Conservation (phyloP, 345 rosid species). For the Clausena lansium region DNA sequence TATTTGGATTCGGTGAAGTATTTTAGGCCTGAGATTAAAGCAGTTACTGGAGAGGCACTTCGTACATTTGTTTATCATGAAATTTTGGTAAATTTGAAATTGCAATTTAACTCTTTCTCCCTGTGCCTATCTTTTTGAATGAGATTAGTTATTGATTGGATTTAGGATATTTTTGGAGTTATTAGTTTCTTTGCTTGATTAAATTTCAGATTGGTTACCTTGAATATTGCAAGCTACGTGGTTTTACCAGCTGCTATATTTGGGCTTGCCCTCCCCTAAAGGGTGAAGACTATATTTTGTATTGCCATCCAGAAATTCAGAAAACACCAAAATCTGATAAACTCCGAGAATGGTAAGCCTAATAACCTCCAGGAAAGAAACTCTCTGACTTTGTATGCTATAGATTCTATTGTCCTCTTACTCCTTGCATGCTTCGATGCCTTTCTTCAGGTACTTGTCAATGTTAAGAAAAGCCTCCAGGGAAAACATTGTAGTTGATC, state of each 20-base stretch:
- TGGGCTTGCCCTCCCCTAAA: slow-evolving; percentile 99
- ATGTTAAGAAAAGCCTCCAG: slow-evolving; percentile 86
- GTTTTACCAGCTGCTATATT: slow-evolving; percentile 98
- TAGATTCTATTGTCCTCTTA: slow-evolving; percentile 18
- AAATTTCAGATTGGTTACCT: slow-evolving; percentile 90
- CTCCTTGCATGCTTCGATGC: slow-evolving; percentile 14
- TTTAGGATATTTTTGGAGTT: slow-evolving; percentile 7
- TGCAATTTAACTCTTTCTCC: background rate
- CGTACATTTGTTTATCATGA: slow-evolving; percentile 98
- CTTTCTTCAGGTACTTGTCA: slow-evolving; percentile 68
- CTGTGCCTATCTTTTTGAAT: background rate
- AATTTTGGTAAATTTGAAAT: slow-evolving; percentile 61
- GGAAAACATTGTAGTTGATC: slow-evolving; percentile 83
- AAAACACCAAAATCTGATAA: slow-evolving; percentile 99
- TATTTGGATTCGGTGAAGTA: slow-evolving; percentile 98
- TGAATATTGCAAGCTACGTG: slow-evolving; percentile 95
- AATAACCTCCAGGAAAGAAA: slow-evolving; percentile 3
- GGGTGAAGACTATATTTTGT: slow-evolving; percentile 97
- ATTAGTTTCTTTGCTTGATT: slow-evolving; percentile 11
- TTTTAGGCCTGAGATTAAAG: slow-evolving; percentile 89
- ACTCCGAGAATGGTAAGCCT: slow-evolving; percentile 91
- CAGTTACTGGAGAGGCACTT: slow-evolving; percentile 94
- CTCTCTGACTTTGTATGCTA: background rate
- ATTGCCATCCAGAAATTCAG: slow-evolving; percentile 99
- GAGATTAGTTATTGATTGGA: background rate